phyloP scores from a whole-genome alignment of 1,284 basidiomycete species.

The Papiliotrema fonsecae region DNA sequence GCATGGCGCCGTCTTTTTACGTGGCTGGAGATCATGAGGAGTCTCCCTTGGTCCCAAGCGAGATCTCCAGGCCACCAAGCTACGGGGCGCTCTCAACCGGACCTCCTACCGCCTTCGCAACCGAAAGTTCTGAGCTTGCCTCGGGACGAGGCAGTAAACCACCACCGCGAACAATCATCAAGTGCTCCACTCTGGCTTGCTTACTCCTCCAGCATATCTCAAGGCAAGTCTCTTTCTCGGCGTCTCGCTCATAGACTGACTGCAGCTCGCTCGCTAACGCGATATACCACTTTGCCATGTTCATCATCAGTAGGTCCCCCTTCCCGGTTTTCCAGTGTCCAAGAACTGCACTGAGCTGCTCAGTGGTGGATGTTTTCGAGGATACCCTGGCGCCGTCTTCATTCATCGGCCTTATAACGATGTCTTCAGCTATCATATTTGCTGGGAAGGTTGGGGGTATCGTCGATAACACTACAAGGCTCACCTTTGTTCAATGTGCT shows the following conservation, averaged over 20 bases:
- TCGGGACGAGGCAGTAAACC: not conserved
- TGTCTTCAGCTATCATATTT: not conserved
- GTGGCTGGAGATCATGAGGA: no score
- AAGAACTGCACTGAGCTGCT: not conserved
- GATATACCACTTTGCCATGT: slow-evolving; percentile 3
- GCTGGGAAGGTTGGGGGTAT: not conserved
- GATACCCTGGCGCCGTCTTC: slow-evolving; percentile 1
- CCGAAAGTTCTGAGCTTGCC: not conserved
- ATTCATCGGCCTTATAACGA: not conserved
- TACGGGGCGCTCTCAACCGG: not conserved
- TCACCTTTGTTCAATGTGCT: not conserved
- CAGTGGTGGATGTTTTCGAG: slow-evolving; percentile 1
- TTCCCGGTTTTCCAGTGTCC: not conserved
- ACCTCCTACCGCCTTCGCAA: no score
- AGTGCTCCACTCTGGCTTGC: not conserved
- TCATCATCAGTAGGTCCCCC: slow-evolving; percentile 1
- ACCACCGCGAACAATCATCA: not conserved
- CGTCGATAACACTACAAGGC: not conserved
- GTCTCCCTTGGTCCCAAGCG: no score
- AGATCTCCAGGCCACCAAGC: not conserved
- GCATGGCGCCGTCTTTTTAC: no score
- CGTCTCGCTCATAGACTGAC: not conserved
- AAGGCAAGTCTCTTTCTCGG: not conserved
- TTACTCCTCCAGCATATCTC: slow-evolving; percentile 1
- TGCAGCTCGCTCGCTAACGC: not conserved